Evolutionary conservation across 2,329 filamentous ascomycete species (phyloP).

Genomic region (Tolypocladium ophioglossoides): DNA sequence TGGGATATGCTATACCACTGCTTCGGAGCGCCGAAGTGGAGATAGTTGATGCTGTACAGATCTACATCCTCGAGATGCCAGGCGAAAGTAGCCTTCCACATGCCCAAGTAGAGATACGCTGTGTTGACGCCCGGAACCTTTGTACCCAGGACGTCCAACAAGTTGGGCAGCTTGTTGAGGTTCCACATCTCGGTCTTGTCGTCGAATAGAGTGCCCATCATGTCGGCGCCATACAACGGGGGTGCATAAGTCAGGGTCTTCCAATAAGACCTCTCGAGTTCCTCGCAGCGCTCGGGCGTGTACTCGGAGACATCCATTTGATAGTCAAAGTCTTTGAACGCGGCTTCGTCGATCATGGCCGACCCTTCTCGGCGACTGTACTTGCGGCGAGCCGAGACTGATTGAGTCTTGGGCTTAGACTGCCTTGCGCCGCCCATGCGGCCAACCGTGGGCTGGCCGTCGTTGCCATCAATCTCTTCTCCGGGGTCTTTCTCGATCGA

Average conservation of each 20-base stretch:
- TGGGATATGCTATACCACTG: constrained; percentile 99
- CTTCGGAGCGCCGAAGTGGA: constrained; percentile 96
- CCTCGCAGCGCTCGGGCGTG: constrained; percentile 83
- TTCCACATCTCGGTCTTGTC: constrained; percentile 83
- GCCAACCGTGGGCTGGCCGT: constrained; percentile 26
- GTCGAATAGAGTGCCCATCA: constrained; percentile 90
- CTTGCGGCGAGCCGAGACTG: constrained; percentile 77
- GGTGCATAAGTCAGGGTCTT: constrained; percentile 92
- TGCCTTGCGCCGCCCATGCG: constrained; percentile 40
- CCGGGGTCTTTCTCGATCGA: constrained; percentile 39
- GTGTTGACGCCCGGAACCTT: constrained; percentile 98
- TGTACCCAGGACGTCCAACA: constrained; percentile 86
- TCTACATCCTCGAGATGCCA: constrained; percentile 99
- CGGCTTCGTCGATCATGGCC: constrained; percentile 76
- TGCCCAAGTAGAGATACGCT: constrained; percentile 92
- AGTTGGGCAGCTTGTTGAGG: constrained; percentile 83
- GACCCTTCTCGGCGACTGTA: constrained; percentile 71
- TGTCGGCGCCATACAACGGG: constrained; percentile 91
- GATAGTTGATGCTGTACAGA: constrained; percentile 98
- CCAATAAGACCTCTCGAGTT: constrained; percentile 93
- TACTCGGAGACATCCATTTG: constrained; percentile 80
- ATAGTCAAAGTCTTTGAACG: constrained; percentile 88
- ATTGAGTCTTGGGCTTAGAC: constrained; percentile 53
- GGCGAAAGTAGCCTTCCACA: constrained; percentile 99
- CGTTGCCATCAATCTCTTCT: constrained; percentile 33